Evolutionary conservation across 257 asterid species (phyloP), one percentile per base, ranked within the genome.

Genomic region (Solanum etuberosum): DNA sequence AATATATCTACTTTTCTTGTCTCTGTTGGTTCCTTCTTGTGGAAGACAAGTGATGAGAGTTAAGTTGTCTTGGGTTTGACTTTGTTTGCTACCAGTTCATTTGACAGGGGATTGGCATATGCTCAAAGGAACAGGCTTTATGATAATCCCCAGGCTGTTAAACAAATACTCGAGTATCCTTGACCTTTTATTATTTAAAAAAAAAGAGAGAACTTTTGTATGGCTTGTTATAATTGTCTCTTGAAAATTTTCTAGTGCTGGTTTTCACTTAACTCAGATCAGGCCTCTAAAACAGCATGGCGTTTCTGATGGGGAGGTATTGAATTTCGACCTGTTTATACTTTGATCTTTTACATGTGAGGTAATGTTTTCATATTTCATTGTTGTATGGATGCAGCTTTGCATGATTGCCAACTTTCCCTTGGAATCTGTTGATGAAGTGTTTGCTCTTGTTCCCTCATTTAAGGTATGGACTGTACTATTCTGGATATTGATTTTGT

Each of bases 351-450:
- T 59, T 25, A 72, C 74, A 34, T 83, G 46, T 25, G 57, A 57
- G 85, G 86, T 27, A 72, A 65, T 67, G 80, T 68, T 34, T 85
- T 89, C 74, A 46, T 89, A 88, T 63, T 74, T 61, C 34, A n/a
- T 27, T 88, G 83, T 85, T 48, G 29, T 78, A 35, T 88, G 84
- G 27, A 67, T 83, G 71, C 95, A 97, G 99, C 92, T 96, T 59
- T 96, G 98, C 94, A 85, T 93, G 92, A 92, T 97, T 88, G 94
- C 93, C 89, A 97, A 96, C 90, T 57, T 95, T 40, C 88, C 89
- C 88, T 93, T 94, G 10, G 99, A 94, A 86, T 90, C 98, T n/a
- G 95, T 86, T 32, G 98, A 97, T 65, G 99, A 97, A 94, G 95
- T 95, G 82, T 94, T 93, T 90, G 97, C 95, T 74, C 96, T 94